Evolutionary conservation across 2,329 filamentous ascomycete species (phyloP), one percentile per base, ranked within the genome.

Genomic region (Pyrenochaeta sp.): DNA sequence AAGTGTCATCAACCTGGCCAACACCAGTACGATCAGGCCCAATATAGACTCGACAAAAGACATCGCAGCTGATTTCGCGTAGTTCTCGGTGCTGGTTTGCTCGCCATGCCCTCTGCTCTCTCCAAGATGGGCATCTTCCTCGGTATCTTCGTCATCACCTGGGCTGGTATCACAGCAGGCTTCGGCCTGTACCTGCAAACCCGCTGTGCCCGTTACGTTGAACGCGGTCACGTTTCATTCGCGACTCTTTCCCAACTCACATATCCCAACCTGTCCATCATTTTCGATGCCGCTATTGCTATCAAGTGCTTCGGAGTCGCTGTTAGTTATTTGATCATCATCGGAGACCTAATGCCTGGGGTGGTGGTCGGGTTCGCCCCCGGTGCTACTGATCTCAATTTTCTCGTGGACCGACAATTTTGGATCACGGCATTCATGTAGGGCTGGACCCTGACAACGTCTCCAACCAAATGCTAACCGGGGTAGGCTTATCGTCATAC

Each of bases 341-440:
- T 99, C 59, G 94, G 94, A 36, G 94, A 99, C 69, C 77, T 99
- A 51, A 99, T 99, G 94, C 94, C 94, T 1, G 93, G 91, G 26
- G 94, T 99, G 7, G 85, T 94, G 17, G 76, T 84, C 48, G 94
- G 92, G 4, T 93, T 99, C 71, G 83, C 84, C 49, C 80, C 82
- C 34, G 75, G 78, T 35, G 81, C 82, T 14, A 82, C 80, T 13
- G 79, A 82, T 2, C 75, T 87, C 30, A 81, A 84, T 1, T 97
- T 93, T 64, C 74, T 97, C 52, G 81, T 93, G 29, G 91, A 97
- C 67, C 84, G 94, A 36, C 88, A 94, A 68, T 99, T 99, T 69
- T 99, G 94, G 94, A 89, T 99, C 50, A 97, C 94, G 2, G 92
- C 86, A 1, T 99, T 99, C 68, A 96, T 99, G 91, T 88, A 70